Evolutionary conservation across 2,329 filamentous ascomycete species (phyloP).

Genomic region (Hortaea sp.): DNA sequence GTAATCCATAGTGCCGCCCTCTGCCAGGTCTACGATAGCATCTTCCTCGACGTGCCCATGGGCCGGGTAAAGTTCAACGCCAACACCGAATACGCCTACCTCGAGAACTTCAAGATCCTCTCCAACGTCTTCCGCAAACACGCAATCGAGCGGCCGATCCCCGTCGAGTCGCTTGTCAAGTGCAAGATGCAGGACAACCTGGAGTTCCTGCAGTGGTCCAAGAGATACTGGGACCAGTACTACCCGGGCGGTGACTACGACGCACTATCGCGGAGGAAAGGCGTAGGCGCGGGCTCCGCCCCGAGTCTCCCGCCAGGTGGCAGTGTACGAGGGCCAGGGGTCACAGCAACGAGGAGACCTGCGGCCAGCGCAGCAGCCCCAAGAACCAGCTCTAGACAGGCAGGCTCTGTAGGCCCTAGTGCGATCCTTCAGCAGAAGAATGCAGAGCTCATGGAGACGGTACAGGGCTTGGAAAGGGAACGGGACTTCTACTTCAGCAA

Average conservation of each 20-base stretch:
- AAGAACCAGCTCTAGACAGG: conserved; percentile 35
- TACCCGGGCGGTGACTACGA: conserved; percentile 97
- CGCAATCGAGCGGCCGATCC: conserved; percentile 78
- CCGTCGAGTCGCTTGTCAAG: conserved; percentile 80
- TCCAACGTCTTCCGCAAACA: conserved; percentile 84
- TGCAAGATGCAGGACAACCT: conserved; percentile 99
- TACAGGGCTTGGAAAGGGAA: conserved; percentile 89
- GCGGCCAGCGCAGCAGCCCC: conserved; percentile 39
- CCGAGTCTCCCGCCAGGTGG: conserved; percentile 14
- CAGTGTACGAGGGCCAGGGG: conserved; percentile 30
- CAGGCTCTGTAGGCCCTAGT: conserved; percentile 43
- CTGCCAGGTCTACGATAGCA: conserved; percentile 97
- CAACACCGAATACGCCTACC: conserved; percentile 91
- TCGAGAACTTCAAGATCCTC: conserved; percentile 96
- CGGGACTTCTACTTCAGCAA: conserved; percentile 99
- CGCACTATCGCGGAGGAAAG: conserved; percentile 75
- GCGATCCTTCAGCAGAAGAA: conserved; percentile 78
- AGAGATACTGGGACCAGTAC: conserved; percentile 96
- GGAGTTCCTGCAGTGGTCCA: conserved; percentile 95
- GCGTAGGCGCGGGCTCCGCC: conserved; percentile 49
- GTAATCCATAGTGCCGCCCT: conserved; percentile 62
- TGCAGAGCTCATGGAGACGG: conserved; percentile 81
- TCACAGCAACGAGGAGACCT: conserved; percentile 40
- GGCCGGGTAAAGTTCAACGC: conserved; percentile 95
- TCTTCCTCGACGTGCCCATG: conserved; percentile 95